These are phyloP conservation scores for Chaetothyriales sp. DNA, from an alignment of 2,329 filamentous ascomycete species.

Conservation along the genomic window DNA sequence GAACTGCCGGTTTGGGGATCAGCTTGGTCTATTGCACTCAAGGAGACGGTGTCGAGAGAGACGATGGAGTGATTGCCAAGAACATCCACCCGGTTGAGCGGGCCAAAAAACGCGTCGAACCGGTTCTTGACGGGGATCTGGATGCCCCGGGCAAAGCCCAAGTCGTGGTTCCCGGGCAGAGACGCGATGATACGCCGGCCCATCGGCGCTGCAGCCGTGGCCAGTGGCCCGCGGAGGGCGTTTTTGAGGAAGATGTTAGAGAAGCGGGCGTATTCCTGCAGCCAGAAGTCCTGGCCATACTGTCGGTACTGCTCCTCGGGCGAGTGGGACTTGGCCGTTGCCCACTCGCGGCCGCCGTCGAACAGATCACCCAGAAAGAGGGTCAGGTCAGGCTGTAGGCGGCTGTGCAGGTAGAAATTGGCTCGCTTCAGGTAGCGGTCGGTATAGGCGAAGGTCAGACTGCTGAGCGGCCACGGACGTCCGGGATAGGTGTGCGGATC, in stretches of 20 bases:
- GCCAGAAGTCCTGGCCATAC: slow-evolving; percentile 74
- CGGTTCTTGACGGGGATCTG: slow-evolving; percentile 66
- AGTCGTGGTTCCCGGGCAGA: slow-evolving; percentile 85
- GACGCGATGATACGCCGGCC: slow-evolving; percentile 70
- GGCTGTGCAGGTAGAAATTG: slow-evolving; percentile 62
- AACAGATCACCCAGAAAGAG: slow-evolving; percentile 92
- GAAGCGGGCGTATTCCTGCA: slow-evolving; percentile 74
- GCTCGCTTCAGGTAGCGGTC: slow-evolving; percentile 81
- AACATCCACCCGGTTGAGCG: slow-evolving; percentile 79
- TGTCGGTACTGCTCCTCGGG: slow-evolving; percentile 57
- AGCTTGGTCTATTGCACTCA: slow-evolving; percentile 58
- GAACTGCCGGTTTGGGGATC: slow-evolving; percentile 35
- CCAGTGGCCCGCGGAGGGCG: slow-evolving; percentile 45
- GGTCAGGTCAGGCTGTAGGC: slow-evolving; percentile 70
- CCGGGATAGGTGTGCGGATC: slow-evolving; percentile 92
- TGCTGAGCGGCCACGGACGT: slow-evolving; percentile 58
- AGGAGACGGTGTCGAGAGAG: slow-evolving; percentile 73
- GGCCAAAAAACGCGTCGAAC: slow-evolving; percentile 79
- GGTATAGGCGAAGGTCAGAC: slow-evolving; percentile 56
- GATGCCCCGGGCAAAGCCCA: slow-evolving; percentile 79
- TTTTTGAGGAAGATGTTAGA: slow-evolving; percentile 67
- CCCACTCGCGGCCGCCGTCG: slow-evolving; percentile 92
- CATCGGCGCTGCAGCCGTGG: slow-evolving; percentile 38
- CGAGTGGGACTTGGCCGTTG: slow-evolving; percentile 47
- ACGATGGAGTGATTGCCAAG: slow-evolving; percentile 93